These are phyloP conservation scores for Chlorella sp. DNA, from an alignment of 139 green algal species.

Conservation along the genomic window DNA sequence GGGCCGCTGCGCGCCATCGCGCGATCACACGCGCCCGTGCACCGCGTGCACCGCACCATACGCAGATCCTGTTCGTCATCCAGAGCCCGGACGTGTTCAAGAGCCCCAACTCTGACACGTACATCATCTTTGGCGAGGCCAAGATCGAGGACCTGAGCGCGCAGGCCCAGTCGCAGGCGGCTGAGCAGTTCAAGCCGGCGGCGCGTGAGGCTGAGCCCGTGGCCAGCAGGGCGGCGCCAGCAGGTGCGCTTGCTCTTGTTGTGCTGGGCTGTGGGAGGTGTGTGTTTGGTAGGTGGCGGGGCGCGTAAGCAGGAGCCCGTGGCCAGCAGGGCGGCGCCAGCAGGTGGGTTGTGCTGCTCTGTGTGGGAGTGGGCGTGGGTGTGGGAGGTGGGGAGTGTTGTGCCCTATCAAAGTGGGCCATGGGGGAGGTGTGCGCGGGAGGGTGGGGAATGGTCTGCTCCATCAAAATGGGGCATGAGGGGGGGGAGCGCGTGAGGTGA, in stretches of 20 bases:
- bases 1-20: too few species aligned
- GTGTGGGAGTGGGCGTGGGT: background rate
- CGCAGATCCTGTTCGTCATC: slow-evolving; percentile 98
- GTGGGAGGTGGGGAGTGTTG: background rate
- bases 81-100: slow-evolving; percentile 96
- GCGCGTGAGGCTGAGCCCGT: slow-evolving; percentile 22
- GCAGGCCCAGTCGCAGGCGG: slow-evolving; percentile 64
- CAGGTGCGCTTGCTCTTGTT: background rate
- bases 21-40: too few species aligned
- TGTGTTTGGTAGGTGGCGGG: background rate
- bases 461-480: too few species aligned
- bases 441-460: too few species aligned
- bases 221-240: slow-evolving; percentile 10
- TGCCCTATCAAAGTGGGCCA: background rate
- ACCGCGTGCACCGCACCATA: too few species aligned
- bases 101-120: slow-evolving; percentile 89
- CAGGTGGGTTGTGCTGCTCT: background rate
- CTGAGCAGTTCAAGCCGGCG: slow-evolving; percentile 76
- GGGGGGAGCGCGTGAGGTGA: too few species aligned
- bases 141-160: slow-evolving; percentile 97
- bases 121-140: slow-evolving; percentile 98
- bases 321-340: slow-evolving; percentile 10
- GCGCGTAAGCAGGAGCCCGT: slow-evolving; percentile 23
- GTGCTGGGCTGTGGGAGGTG: background rate
- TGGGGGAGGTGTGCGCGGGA: too few species aligned